Base-by-base conservation (phyloP, 2,329 filamentous ascomycete species). In the Geoglossum cookeanum region DNA sequence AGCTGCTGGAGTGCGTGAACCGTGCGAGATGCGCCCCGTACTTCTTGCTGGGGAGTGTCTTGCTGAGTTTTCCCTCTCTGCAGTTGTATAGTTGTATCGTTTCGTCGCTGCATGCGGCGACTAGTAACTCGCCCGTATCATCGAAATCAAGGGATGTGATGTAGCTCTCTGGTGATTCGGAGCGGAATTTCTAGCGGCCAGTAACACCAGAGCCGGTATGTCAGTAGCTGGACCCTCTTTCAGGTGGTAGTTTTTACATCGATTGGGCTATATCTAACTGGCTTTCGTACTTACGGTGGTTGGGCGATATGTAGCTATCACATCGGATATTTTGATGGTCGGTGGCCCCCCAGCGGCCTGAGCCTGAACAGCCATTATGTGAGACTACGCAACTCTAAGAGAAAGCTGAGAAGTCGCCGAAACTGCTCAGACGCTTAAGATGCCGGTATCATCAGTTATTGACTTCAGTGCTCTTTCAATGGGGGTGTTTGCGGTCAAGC, bases 61-160 rank as follows among this genome's bases (percentile, higher is more conserved):
- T 97, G 52, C 88, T 86, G 63, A 89, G 84, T 60, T 86, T 85
- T 3, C 92, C 92, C 62, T 95, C 89, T 65, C 85, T 87, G 61
- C 94, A 84, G 65, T 92, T 94, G 73, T 94, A 98, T 35, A 98
- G 83, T 66, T 97, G 90, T 61, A 98, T 86, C 3, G 87, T 94
- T 68, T 96, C 90, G 69, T 98, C 92, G 72, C 87, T 89, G 63
- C 90, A 87, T 4, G 89, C 87, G 0, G 90, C 87, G 70, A 98
- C 88, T 59, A 94, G 79, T 55, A 91, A 85, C 69, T 96, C 89
- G 68, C 92, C 92, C 48, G 87, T 85, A 72, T 97, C 90, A 69
- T 97, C 90, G 68, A 95, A 98, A 73, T 98, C 91, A 64, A 98
- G 80, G 1, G 91, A 97, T 7, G 92, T 85, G 59, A 96, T 81